These are phyloP conservation scores for Phaeosphaeriaceae sp. DNA, from an alignment of 2,329 filamentous ascomycete genomes.

Conservation along the genomic window DNA sequence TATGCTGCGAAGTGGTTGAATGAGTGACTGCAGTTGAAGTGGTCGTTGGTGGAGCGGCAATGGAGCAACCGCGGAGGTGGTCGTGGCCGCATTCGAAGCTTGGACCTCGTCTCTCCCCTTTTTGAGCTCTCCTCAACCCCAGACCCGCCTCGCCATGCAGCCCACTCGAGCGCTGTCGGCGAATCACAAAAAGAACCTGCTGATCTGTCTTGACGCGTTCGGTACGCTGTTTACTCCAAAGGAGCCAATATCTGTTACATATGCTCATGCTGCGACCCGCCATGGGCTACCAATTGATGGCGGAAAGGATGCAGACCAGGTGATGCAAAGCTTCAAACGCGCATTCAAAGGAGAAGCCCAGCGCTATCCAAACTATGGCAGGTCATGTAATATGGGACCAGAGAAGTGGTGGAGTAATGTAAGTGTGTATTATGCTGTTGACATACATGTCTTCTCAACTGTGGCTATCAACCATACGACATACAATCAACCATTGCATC, in stretches of 20 bases:
- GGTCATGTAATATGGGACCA: conserved; percentile 57
- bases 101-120: conserved; percentile 24
- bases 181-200: conserved; percentile 53
- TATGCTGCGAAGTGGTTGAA: conserved; percentile 27
- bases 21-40: conserved; percentile 37
- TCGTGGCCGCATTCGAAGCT: conserved; percentile 32
- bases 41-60: conserved; percentile 13
- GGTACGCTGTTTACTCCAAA: conserved; percentile 67
- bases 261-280: conserved; percentile 59
- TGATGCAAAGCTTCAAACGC: conserved; percentile 42
- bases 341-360: conserved; percentile 59
- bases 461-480: not conserved
- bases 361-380: conserved; percentile 66
- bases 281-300: conserved; percentile 57
- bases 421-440: conserved; percentile 22
- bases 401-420: conserved; percentile 68
- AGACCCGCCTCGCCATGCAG: conserved; percentile 14
- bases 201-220: conserved; percentile 70
- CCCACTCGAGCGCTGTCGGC: conserved; percentile 8
- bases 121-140: conserved; percentile 17
- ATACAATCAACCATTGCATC: not conserved
- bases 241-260: conserved; percentile 60
- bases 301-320: conserved; percentile 28
- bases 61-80: conserved; percentile 26
- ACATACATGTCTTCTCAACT: not conserved